Evolutionary conservation across 2,329 filamentous ascomycete species (phyloP).

Genomic region (Alternaria sp.): DNA sequence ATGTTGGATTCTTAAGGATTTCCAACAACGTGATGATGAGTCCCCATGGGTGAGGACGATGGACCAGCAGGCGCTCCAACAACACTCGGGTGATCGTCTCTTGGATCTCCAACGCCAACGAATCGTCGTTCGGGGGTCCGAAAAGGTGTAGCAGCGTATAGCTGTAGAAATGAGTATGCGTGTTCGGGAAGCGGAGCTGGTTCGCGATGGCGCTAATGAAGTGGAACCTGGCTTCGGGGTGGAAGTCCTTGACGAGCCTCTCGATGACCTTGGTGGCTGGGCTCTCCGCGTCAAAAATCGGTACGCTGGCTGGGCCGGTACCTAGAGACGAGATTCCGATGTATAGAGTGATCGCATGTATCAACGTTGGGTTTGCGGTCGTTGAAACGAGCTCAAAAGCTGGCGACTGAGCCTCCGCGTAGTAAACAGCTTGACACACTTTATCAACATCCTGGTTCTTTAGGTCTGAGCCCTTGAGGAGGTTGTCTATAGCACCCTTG

Average conservation of each 20-base stretch:
- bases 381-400: constrained; percentile 71
- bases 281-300: constrained; percentile 68
- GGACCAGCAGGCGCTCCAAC: constrained; percentile 84
- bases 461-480: constrained; percentile 61
- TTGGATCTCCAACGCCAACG: constrained; percentile 75
- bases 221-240: constrained; percentile 81
- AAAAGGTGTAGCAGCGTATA: constrained; percentile 86
- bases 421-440: constrained; percentile 75
- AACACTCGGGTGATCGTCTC: constrained; percentile 90
- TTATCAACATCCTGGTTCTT: constrained; percentile 77
- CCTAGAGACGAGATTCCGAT: constrained; percentile 76
- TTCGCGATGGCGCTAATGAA: constrained; percentile 85
- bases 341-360: constrained; percentile 85
- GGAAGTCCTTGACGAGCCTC: constrained; percentile 75
- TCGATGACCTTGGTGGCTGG: constrained; percentile 75
- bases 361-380: constrained; percentile 70
- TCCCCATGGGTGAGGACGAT: constrained; percentile 95
- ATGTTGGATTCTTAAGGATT: constrained; percentile 87
- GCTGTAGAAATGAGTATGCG: constrained; percentile 91
- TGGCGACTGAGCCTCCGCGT: constrained; percentile 63
- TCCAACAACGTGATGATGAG: constrained; percentile 87
- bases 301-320: constrained; percentile 63
- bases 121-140: constrained; percentile 62
- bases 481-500: constrained; percentile 59
- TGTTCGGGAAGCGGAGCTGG: constrained; percentile 88